Evolutionary conservation across 805 yeast species (phyloP), one percentile per base, ranked within the genome.

Genomic region (Saccharomycopsis guyanensis): DNA sequence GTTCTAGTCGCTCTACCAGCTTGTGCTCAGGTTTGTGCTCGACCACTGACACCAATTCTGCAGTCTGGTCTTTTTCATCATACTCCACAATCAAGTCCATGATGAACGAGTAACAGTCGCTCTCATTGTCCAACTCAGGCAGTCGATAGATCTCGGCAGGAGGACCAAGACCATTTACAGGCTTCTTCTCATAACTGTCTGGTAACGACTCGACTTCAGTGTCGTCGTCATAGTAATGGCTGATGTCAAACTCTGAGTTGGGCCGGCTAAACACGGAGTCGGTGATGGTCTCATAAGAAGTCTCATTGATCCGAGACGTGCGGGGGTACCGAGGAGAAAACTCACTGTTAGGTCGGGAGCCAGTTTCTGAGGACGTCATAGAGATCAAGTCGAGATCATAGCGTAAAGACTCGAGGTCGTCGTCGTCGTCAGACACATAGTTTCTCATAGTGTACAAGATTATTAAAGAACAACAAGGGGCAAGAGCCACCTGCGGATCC

Each of bases 81-180:
- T 50, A 50, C 42, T 50, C 51, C 12, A 43, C 51, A 16, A 50
- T 43, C 25, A 50, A 47, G 20, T 50, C 53, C 20, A 50, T 33
- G 24, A 50, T 47, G 31, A 50, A 46, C 10, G 53, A 50, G 29
- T 50, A 50, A 24, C 51, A 43, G 8, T 36, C 50, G n/a, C 50
- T 43, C 19, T 19, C 32, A 16, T 24, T 38, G 13, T 47, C 46
- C 10, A 19, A 10, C 8, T 8, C 5, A 13, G 18, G 34, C 16
- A 15, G 18, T n/a, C n/a, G n/a, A n/a, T n/a, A n/a, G 10, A 20
- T 22, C 27, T 15, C 20, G 7, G 18, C 16, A 13, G 40, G 24
- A 13, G 40, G 8, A 5, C 25, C 15, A n/a, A 15, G 16, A n/a
- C n/a, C n/a, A n/a, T n/a, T n/a, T n/a, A n/a, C n/a, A 7, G 23